Percentiles rank a stretch among this genome's conserved stretches.
Conservation (phyloP, 1,139 yeast species). For the Taphrina wiesneri region DNA sequence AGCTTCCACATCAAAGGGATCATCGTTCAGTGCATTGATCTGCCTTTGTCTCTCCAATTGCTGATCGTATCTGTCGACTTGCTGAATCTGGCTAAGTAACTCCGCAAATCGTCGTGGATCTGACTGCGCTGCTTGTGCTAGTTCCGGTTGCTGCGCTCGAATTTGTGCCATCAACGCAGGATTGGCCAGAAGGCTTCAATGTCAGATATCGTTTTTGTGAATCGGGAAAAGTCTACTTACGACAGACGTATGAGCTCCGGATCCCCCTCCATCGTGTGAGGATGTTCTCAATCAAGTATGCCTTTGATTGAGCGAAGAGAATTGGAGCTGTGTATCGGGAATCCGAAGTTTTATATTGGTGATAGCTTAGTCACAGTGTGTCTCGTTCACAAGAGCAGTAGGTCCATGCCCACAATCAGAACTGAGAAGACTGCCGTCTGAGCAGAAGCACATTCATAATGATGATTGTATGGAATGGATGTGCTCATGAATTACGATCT, state of each 20-base stretch:
- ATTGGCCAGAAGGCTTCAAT: slow-evolving; percentile 40
- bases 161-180: slow-evolving; percentile 30
- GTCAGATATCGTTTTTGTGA: background rate
- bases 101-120: slow-evolving; percentile 42
- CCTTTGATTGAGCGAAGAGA: too few relatives aligned
- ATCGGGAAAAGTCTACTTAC: background rate
- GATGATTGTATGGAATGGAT: too few relatives aligned
- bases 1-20: slow-evolving; percentile 74
- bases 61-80: slow-evolving; percentile 13
- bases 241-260: slow-evolving; percentile 17
- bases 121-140: slow-evolving; percentile 45
- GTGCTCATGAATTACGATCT: too few relatives aligned
- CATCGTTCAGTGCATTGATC: slow-evolving; percentile 49
- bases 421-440: too few relatives aligned
- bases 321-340: too few relatives aligned
- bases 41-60: slow-evolving; percentile 25
- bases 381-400: too few relatives aligned
- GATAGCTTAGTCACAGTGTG: too few relatives aligned
- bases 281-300: too few relatives aligned
- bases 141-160: slow-evolving; percentile 27
- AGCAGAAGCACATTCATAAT: too few relatives aligned
- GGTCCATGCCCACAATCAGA: too few relatives aligned
- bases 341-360: too few relatives aligned
- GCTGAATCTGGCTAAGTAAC: slow-evolving; percentile 16
- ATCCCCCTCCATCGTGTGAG: slow-evolving; percentile 24